Evolutionary conservation across 768 basidiomycete species (phyloP).

Genomic region (Leucocoprinus leucothites): DNA sequence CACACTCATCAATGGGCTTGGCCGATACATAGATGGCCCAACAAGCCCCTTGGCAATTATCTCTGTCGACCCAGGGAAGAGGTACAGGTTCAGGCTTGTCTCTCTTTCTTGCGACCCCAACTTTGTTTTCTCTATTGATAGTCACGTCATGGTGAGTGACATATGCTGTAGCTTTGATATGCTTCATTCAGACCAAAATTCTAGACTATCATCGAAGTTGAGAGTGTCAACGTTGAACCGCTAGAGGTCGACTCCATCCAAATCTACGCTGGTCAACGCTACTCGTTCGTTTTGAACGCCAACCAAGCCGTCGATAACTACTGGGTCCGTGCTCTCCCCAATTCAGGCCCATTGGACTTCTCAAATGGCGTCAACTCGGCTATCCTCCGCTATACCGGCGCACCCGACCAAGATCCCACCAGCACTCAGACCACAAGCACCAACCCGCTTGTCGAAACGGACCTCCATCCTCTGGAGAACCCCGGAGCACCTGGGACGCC

Average conservation of each 20-base stretch:
- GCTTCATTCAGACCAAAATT: too few relatives aligned
- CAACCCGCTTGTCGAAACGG: slow-evolving; percentile 19
- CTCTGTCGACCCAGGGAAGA: slow-evolving; percentile 30
- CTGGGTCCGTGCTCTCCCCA: slow-evolving; percentile 32
- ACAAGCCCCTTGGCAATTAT: slow-evolving; percentile 33
- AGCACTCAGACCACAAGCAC: slow-evolving; percentile 7
- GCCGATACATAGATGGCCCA: slow-evolving; percentile 38
- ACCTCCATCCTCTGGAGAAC: slow-evolving; percentile 20
- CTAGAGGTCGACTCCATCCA: too few relatives aligned
- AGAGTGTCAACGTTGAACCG: too few relatives aligned
- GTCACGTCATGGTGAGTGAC: slow-evolving; percentile 34
- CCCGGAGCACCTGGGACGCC: slow-evolving; percentile 22
- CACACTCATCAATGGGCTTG: slow-evolving; percentile 46
- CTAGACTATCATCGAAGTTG: too few relatives aligned
- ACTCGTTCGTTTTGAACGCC: slow-evolving; percentile 36
- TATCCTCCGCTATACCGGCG: slow-evolving; percentile 41
- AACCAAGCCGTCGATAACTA: slow-evolving; percentile 41
- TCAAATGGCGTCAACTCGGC: slow-evolving; percentile 36
- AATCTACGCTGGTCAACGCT: slow-evolving; percentile 17
- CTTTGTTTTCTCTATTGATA: slow-evolving; percentile 43
- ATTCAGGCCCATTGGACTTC: slow-evolving; percentile 21
- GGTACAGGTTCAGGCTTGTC: slow-evolving; percentile 50
- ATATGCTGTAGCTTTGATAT: neutral
- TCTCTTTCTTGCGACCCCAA: slow-evolving; percentile 43
- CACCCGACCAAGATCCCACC: slow-evolving; percentile 26